Conservation (phyloP, 1,139 yeast species). For the Hyphopichia buzzinii region DNA sequence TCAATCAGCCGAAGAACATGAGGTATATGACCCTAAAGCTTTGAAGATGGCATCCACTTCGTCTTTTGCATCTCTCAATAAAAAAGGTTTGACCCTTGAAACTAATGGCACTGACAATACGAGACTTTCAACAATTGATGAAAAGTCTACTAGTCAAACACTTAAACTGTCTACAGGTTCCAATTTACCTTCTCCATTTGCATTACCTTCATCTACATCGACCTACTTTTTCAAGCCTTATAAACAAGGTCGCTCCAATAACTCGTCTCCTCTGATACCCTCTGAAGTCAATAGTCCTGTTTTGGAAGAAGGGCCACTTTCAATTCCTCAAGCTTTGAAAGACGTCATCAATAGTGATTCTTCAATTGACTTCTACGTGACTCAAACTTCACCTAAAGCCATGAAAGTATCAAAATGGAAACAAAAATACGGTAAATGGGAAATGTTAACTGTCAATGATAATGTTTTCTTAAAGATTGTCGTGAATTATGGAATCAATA, state of each 20-base stretch:
- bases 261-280: constrained; percentile 8
- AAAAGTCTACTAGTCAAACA: constrained; percentile 6
- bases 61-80: constrained; percentile 3
- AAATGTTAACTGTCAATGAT: constrained; percentile 40
- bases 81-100: constrained; percentile 4
- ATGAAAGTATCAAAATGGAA: constrained; percentile 47
- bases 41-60: too few species aligned
- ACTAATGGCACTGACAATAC: constrained; percentile 3
- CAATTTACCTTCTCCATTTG: constrained; percentile 39
- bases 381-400: constrained; percentile 33
- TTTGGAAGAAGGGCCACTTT: constrained; percentile 18
- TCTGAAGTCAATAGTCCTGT: constrained; percentile 1
- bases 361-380: constrained; percentile 40
- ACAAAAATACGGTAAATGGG: constrained; percentile 45
- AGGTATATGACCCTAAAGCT: too few species aligned
- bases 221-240: constrained; percentile 40
- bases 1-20: too few species aligned
- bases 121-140: constrained; percentile 7
- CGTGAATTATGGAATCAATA: constrained; percentile 30
- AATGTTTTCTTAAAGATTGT: constrained; percentile 38
- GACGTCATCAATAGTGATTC: constrained; percentile 38
- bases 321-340: constrained; percentile 37
- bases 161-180: constrained; percentile 17
- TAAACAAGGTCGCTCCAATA: constrained; percentile 7
- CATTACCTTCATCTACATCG: constrained; percentile 46